These are phyloP conservation scores for Plectranthus barbatus DNA, from an alignment of 257 asterid species.

Conservation along the genomic window DNA sequence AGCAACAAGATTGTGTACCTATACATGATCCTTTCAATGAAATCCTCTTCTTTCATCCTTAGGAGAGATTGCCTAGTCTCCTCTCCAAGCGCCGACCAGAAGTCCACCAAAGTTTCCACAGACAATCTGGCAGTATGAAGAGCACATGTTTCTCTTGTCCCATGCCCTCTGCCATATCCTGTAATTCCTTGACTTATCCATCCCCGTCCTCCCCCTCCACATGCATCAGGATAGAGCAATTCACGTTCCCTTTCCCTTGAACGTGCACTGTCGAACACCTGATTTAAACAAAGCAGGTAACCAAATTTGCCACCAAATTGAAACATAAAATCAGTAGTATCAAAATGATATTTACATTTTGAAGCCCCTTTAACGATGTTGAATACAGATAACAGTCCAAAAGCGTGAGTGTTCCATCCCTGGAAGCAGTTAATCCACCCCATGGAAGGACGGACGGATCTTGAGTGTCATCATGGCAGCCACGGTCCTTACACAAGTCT, in stretches of 20 bases:
- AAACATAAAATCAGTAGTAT: slow-evolving; percentile 1
- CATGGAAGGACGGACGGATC: slow-evolving; percentile 95
- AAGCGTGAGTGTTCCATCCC: slow-evolving; percentile 83
- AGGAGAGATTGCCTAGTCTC: slow-evolving; percentile 88
- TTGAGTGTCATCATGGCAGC: slow-evolving; percentile 57
- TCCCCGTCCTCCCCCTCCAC: slow-evolving; percentile 99
- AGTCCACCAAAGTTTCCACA: slow-evolving; percentile 92
- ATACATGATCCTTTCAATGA: slow-evolving; percentile 89
- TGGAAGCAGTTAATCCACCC: slow-evolving; percentile 87
- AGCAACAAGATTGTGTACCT: slow-evolving; percentile 38
- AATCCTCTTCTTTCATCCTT: slow-evolving; percentile 98
- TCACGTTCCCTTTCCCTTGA: slow-evolving; percentile 95
- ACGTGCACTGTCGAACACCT: slow-evolving; percentile 95
- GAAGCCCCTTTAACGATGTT: slow-evolving; percentile 75
- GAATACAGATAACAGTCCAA: slow-evolving; percentile 74
- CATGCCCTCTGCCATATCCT: slow-evolving; percentile 84
- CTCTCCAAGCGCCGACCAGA: slow-evolving; percentile 98
- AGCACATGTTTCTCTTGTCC: slow-evolving; percentile 94
- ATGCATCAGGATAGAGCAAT: slow-evolving; percentile 94
- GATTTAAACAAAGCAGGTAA: slow-evolving; percentile 23
- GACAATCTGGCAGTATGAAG: slow-evolving; percentile 97
- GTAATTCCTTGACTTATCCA: slow-evolving; percentile 94
- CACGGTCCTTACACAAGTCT: slow-evolving; percentile 28
- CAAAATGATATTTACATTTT: slow-evolving; percentile 48
- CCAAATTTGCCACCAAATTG: not conserved